These are phyloP conservation scores for Penicillium sp. DNA, from an alignment of 2,329 filamentous ascomycete species.

Conservation along the genomic window DNA sequence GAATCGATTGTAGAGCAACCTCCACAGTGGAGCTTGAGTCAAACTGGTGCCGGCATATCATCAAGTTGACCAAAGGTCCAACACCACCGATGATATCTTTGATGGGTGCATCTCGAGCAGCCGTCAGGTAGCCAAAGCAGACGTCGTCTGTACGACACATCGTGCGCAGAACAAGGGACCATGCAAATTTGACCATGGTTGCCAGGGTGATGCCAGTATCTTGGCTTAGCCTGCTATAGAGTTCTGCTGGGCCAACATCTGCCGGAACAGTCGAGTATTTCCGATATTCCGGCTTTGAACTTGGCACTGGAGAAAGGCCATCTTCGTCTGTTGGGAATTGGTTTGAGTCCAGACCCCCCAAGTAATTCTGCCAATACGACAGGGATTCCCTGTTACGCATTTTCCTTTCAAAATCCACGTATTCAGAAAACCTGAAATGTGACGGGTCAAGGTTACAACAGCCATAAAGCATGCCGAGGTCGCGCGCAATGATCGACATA, in stretches of 20 bases:
- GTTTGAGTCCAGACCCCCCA: not conserved
- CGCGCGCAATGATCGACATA: not conserved
- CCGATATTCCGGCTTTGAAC: not conserved
- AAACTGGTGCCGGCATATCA: not conserved
- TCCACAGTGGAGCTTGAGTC: not conserved
- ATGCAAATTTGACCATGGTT: not conserved
- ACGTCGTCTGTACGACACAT: not conserved
- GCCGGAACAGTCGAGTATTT: not conserved
- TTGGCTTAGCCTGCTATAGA: not conserved
- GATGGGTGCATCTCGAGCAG: not conserved
- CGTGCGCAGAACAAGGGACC: not conserved
- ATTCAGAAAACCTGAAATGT: not conserved
- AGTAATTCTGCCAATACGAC: not conserved
- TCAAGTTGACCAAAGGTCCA: not conserved
- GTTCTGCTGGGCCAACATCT: not conserved
- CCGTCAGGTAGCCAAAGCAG: not conserved
- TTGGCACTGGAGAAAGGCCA: too few relatives aligned
- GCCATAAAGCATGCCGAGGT: not conserved
- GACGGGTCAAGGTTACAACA: not conserved
- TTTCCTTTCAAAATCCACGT: not conserved
- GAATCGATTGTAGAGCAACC: not conserved
- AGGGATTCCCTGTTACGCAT: not conserved
- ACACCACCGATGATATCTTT: not conserved
- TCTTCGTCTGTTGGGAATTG: not conserved
- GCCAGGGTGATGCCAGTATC: not conserved